Base-by-base conservation (phyloP, 2,329 filamentous ascomycete genomes). In the Nothophoma quercina region DNA sequence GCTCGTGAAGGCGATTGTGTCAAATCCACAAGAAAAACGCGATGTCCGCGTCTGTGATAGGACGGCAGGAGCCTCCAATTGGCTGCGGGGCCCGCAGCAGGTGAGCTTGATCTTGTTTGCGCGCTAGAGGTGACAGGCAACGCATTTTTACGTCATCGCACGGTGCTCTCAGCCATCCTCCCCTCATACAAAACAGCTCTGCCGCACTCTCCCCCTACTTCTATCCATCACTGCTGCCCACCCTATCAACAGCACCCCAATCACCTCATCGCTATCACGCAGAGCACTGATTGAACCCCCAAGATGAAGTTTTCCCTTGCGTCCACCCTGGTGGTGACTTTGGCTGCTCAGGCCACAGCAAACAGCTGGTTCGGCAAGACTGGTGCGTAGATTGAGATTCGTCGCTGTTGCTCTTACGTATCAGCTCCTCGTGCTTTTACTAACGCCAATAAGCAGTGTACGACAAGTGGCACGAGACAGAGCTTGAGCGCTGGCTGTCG, bases 401-500 rank as follows among this genome's bases (percentile, higher is more conserved):
- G 50, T 62, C 28, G 59, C 30, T 29, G 33, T 32, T 36, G 9
- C 28, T 41, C 15, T 39, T 15, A 19, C 43, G 28, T 36, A 15
- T 38, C 21, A 38, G 19, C 26, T 23, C 9, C 32, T 15, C 10
- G 21, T 41, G 33, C 58, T 46, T 34, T 44, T 49, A 55, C 63
- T 70, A 59, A 70, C 55, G 58, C 18, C 41, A 40, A 58, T 54
- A 53, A 63, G 40, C 70, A 96, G 93, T 88, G 13, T 98, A 98
- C 83, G 97, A 98, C 79, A 97, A 95, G 75, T 99, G 95, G 95
- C 93, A 98, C 69, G 88, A 98, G 81, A 96, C 91, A 18, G 95
- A 99, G 82, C 86, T 99, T 23, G 93, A 99, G 80, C 86, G 93
- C 69, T 99, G 95, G 95, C 86, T 99, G 41, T 90, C 90, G 23